Evolutionary conservation across 768 basidiomycete species (phyloP).

Genomic region (Amanita rubescens): DNA sequence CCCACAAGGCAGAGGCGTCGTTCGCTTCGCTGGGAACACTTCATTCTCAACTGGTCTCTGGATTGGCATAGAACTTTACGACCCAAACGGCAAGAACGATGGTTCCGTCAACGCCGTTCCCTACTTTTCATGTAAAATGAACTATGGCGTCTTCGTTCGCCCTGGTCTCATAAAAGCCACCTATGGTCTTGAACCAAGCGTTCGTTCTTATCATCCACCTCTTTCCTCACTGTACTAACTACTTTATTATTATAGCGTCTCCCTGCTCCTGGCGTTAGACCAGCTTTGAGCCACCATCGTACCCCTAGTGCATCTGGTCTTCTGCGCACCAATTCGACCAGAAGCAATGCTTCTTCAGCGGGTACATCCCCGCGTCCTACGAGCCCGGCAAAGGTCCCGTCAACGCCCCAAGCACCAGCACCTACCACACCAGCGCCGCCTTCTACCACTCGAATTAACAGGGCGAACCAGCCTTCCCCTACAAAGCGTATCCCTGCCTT

Average conservation of each 20-base stretch:
- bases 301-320: slow-evolving; percentile 43
- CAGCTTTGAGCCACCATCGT: slow-evolving; percentile 46
- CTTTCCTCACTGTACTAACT: background rate
- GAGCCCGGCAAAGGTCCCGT: slow-evolving; percentile 49
- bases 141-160: slow-evolving; percentile 85
- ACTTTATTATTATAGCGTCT: slow-evolving; percentile 15
- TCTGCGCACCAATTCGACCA: slow-evolving; percentile 31
- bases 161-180: slow-evolving; percentile 74
- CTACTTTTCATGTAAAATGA: slow-evolving; percentile 77
- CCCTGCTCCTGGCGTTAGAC: slow-evolving; percentile 22
- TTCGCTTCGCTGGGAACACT: slow-evolving; percentile 81
- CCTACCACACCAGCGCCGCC: slow-evolving; percentile 21
- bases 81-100: slow-evolving; percentile 90
- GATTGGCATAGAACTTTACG: slow-evolving; percentile 87
- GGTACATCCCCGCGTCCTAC: slow-evolving; percentile 51
- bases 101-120: slow-evolving; percentile 70
- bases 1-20: slow-evolving; percentile 72
- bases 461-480: slow-evolving; percentile 39
- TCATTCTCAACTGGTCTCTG: slow-evolving; percentile 86
- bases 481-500: slow-evolving; percentile 46
- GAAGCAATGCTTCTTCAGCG: slow-evolving; percentile 39
- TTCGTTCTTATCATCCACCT: slow-evolving; percentile 8
- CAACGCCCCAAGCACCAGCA: slow-evolving; percentile 24
- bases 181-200: slow-evolving; percentile 34
- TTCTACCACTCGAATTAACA: slow-evolving; percentile 18